Percentiles rank a stretch among this genome's conserved stretches.
Conservation (phyloP, 495 filamentous ascomycete genomes). For the Aspergillus taichungensis region DNA sequence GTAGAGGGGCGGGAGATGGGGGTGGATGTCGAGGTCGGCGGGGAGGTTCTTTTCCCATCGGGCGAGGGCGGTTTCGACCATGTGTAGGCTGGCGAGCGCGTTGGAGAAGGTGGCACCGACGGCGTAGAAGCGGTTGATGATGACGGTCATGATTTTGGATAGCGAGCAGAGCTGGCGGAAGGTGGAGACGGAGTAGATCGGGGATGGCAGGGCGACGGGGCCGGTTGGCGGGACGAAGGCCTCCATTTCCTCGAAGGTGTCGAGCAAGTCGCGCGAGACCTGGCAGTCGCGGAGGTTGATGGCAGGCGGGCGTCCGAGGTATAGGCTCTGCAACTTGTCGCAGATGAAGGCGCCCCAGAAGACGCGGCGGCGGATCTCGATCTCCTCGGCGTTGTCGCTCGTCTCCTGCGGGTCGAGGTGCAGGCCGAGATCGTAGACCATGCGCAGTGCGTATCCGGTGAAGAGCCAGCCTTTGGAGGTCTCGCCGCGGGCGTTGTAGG, state of each 20-base stretch:
- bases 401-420: constrained; percentile 1
- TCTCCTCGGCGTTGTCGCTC: constrained; percentile 17
- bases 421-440: constrained; percentile 8
- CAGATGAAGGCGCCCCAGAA: constrained; percentile 33
- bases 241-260: constrained; percentile 22
- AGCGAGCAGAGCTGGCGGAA: too few species aligned
- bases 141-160: too few species aligned
- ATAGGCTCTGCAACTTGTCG: constrained; percentile 29
- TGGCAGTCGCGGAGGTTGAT: constrained; percentile 10
- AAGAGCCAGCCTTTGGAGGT: constrained; percentile 16
- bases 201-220: background rate
- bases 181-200: too few species aligned
- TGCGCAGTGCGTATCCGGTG: constrained; percentile 30
- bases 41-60: too few species aligned
- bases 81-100: too few species aligned
- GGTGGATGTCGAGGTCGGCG: too few species aligned
- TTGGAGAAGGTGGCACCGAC: too few species aligned
- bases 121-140: too few species aligned
- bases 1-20: too few species aligned
- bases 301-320: constrained; percentile 19
- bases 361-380: constrained; percentile 27
- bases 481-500: too few species aligned
- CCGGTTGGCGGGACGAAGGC: constrained; percentile 5
- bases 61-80: too few species aligned
- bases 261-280: constrained; percentile 12